phyloP scores from a whole-genome alignment of 257 asterid genomes.

The Capsicum baccatum region DNA sequence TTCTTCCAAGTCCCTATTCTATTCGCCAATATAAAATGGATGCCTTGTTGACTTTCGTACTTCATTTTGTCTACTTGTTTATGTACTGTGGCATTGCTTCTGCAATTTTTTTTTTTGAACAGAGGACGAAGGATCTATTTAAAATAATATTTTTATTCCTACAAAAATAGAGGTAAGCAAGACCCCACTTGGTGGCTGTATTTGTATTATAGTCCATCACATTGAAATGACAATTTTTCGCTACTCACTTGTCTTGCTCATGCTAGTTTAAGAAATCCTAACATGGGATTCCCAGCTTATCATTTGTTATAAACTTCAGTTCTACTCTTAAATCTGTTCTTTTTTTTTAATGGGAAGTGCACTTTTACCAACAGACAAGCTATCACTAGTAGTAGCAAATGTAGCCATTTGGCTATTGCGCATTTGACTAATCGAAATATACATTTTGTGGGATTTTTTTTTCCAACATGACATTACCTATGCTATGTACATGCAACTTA shows the following conservation, averaged over 20 bases:
- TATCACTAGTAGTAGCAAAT: background rate
- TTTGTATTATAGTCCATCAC: background rate
- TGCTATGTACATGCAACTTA: too few species aligned
- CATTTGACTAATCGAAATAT: background rate
- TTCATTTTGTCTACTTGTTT: background rate
- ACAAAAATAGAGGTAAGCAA: background rate
- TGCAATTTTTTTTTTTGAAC: too few species aligned
- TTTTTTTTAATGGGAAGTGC: background rate
- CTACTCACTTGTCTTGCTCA: background rate
- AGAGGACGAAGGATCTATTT: too few species aligned
- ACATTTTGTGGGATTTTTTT: background rate
- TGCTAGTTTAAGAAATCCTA: conserved; percentile 18
- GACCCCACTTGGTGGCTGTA: background rate
- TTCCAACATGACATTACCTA: background rate
- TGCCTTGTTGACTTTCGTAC: background rate
- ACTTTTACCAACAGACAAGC: conserved; percentile 18
- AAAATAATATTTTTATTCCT: too few species aligned
- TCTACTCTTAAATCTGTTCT: background rate
- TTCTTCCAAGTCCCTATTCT: background rate
- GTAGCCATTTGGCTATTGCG: background rate
- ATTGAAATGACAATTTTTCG: background rate
- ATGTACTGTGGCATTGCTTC: too few species aligned
- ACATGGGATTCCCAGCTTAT: background rate
- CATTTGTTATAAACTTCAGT: background rate
- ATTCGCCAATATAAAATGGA: background rate